Conservation (phyloP, 257 asterid species). For the Craterostigma plantagineum region DNA sequence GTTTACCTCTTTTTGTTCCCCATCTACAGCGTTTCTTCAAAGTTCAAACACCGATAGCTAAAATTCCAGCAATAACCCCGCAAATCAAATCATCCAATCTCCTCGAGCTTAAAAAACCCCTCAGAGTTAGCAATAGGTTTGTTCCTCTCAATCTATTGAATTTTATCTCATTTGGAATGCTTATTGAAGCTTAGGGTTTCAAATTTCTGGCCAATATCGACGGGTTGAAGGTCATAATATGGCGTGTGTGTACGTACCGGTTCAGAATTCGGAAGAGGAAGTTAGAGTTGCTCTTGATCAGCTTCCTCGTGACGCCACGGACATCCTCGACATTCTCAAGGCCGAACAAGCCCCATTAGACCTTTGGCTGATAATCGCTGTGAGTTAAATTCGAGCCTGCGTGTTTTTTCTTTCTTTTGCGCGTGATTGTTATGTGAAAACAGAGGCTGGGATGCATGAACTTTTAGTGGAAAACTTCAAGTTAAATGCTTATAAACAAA, state of each 20-base stretch:
- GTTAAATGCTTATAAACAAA: neutral
- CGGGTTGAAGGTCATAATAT: conserved; percentile 11
- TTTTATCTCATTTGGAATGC: no score
- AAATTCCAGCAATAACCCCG: no score
- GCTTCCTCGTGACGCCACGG: conserved; percentile 95
- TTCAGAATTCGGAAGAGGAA: conserved; percentile 95
- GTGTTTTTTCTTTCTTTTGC: no score
- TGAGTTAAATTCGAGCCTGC: conserved; percentile 10
- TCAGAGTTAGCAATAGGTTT: no score
- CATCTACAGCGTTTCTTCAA: no score
- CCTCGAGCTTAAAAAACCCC: no score
- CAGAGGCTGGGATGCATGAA: no score
- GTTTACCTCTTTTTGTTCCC: no score
- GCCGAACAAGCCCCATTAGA: conserved; percentile 99
- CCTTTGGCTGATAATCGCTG: conserved; percentile 95
- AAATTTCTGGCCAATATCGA: neutral
- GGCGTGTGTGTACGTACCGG: conserved; percentile 78
- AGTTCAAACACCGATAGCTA: no score
- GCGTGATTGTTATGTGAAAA: no score
- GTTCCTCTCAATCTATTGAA: no score
- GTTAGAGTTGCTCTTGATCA: conserved; percentile 91
- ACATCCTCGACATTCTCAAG: conserved; percentile 87
- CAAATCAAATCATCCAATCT: no score
- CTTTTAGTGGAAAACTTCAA: neutral
- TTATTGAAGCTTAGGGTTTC: conserved; percentile 1